These are phyloP conservation scores for Sphaerostilbella broomeana DNA, from an alignment of 2,329 filamentous ascomycete species.

Conservation along the genomic window DNA sequence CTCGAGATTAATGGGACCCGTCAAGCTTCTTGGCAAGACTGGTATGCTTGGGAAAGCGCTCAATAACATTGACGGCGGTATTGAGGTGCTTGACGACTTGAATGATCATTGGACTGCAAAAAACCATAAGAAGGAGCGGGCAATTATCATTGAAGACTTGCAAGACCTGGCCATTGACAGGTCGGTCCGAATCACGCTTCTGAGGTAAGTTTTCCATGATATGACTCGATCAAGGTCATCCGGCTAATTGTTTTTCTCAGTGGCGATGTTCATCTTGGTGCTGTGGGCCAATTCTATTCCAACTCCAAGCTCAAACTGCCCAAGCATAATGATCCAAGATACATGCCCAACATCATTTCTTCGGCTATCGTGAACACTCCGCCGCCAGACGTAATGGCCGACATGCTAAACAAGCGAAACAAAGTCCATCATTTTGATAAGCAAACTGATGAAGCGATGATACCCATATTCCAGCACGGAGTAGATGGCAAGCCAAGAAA, in stretches of 20 bases:
- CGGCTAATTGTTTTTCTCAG: constrained; percentile 33
- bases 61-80: constrained; percentile 85
- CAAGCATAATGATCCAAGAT: constrained; percentile 88
- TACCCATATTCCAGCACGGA: constrained; percentile 83
- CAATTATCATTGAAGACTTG: constrained; percentile 79
- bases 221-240: neutral
- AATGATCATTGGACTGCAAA: constrained; percentile 98
- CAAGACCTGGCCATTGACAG: constrained; percentile 92
- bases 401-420: constrained; percentile 90
- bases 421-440: constrained; percentile 66
- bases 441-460: constrained; percentile 91
- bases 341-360: constrained; percentile 93
- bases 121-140: constrained; percentile 85
- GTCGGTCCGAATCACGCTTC: constrained; percentile 82
- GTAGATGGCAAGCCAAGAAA: constrained; percentile 85
- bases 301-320: constrained; percentile 72
- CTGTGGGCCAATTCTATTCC: constrained; percentile 90
- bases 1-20: constrained; percentile 76
- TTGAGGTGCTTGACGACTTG: constrained; percentile 84
- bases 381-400: constrained; percentile 78
- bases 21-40: constrained; percentile 79
- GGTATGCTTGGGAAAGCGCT: constrained; percentile 74
- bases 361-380: constrained; percentile 93
- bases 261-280: constrained; percentile 89
- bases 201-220: constrained; percentile 47